Evolutionary conservation across 192 early-diverging fungal species (phyloP).

Genomic region (Gonapodya sp.): DNA sequence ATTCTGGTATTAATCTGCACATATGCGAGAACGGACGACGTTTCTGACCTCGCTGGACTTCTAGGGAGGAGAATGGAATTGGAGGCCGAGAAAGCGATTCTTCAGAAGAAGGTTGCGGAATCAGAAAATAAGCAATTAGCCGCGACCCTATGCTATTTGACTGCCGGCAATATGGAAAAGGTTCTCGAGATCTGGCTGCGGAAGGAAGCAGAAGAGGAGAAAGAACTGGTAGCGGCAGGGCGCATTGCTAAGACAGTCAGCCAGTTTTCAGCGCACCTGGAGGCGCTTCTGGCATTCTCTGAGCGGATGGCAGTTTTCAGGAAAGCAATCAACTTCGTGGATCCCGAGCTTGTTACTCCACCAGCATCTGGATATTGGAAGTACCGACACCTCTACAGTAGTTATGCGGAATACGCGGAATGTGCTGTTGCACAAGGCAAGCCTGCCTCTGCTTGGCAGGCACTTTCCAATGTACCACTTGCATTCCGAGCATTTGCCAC

Average conservation of each 20-base stretch:
- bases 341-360: constrained; percentile 48
- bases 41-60: constrained; percentile 21
- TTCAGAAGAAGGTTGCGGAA: constrained; percentile 10
- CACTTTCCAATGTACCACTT: constrained; percentile 28
- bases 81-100: neutral
- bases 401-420: constrained; percentile 80
- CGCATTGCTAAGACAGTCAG: constrained; percentile 13
- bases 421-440: constrained; percentile 67
- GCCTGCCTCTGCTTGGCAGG: constrained; percentile 60
- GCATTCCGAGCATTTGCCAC: constrained; percentile 4
- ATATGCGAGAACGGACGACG: constrained; percentile 78
- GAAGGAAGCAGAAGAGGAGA: constrained; percentile 36
- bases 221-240: neutral
- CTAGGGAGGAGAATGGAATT: constrained; percentile 34
- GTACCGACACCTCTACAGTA: constrained; percentile 60
- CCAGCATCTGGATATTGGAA: constrained; percentile 13
- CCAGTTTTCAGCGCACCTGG: constrained; percentile 34
- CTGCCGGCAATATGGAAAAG: constrained; percentile 70
- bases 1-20: constrained; percentile 88
- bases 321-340: constrained; percentile 82
- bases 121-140: constrained; percentile 37
- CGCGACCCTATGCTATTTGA: constrained; percentile 75
- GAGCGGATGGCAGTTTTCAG: constrained; percentile 92
- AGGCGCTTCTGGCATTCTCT: constrained; percentile 63
- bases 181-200: constrained; percentile 75